Percentiles rank a stretch among this genome's conserved stretches.
Conservation (phyloP, 2,329 filamentous ascomycete species). For the Colletotrichum cordylinicola region DNA sequence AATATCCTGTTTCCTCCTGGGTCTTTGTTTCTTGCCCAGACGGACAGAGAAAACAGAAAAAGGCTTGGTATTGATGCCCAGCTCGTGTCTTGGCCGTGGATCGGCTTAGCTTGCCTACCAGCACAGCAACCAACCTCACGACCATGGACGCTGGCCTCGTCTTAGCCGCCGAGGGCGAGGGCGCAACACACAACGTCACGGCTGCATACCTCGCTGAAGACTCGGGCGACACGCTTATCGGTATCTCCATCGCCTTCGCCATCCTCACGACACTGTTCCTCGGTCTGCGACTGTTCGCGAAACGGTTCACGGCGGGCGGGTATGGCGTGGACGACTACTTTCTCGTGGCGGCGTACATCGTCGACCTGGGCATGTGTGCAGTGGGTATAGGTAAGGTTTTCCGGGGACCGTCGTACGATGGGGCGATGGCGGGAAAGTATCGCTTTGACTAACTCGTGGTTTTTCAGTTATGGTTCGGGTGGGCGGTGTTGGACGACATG, state of each 20-base stretch:
- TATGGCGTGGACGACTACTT: slow-evolving; percentile 18
- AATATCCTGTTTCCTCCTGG: neutral
- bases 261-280: slow-evolving; percentile 12
- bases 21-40: neutral
- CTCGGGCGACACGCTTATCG: slow-evolving; percentile 19
- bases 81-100: slow-evolving; percentile 15
- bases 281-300: slow-evolving; percentile 5
- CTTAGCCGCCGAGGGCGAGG: neutral
- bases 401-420: neutral
- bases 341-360: slow-evolving; percentile 11
- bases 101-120: slow-evolving; percentile 1
- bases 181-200: neutral
- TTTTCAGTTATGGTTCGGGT: slow-evolving; percentile 26
- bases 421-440: neutral
- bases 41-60: neutral
- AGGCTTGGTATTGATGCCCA: slow-evolving; percentile 2
- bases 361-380: slow-evolving; percentile 18
- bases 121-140: neutral
- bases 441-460: neutral
- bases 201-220: slow-evolving; percentile 14
- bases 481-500: slow-evolving; percentile 30
- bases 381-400: slow-evolving; percentile 12
- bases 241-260: slow-evolving; percentile 25
- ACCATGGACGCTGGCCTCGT: neutral
- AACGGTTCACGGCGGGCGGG: slow-evolving; percentile 15